Evolutionary conservation across 495 filamentous ascomycete genomes (phyloP).

Genomic region (Copromyces sp.): DNA sequence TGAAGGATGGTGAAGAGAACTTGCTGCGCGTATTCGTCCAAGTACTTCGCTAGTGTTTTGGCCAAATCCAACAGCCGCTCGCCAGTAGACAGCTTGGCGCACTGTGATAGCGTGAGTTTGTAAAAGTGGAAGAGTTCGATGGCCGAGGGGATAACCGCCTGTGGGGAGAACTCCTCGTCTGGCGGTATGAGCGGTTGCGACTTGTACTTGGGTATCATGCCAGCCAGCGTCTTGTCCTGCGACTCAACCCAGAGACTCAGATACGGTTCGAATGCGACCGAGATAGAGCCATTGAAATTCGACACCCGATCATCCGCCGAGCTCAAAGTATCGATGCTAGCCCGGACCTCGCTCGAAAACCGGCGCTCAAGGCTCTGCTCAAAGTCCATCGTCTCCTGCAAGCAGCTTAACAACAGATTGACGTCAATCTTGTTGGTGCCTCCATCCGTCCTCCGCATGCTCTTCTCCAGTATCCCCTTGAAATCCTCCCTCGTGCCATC

Average conservation of each 20-base stretch:
- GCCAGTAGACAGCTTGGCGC: slow-evolving; percentile 89
- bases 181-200: slow-evolving; percentile 66
- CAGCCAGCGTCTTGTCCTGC: slow-evolving; percentile 81
- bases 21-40: slow-evolving; percentile 92
- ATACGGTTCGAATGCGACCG: slow-evolving; percentile 95
- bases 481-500: slow-evolving; percentile 94
- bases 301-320: slow-evolving; percentile 68
- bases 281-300: slow-evolving; percentile 85
- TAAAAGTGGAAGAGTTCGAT: slow-evolving; percentile 98
- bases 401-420: slow-evolving; percentile 78
- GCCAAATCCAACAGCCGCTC: slow-evolving; percentile 77
- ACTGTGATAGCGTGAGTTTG: slow-evolving; percentile 80
- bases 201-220: slow-evolving; percentile 82
- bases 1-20: slow-evolving; percentile 73
- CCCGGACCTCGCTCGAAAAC: slow-evolving; percentile 65
- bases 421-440: slow-evolving; percentile 65
- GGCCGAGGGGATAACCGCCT: slow-evolving; percentile 84
- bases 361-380: slow-evolving; percentile 83
- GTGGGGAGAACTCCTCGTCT: slow-evolving; percentile 86
- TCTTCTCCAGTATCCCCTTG: slow-evolving; percentile 80
- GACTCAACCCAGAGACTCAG: slow-evolving; percentile 94
- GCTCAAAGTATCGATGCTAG: slow-evolving; percentile 86
- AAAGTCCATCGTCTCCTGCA: slow-evolving; percentile 96
- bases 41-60: slow-evolving; percentile 78
- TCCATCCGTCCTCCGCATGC: slow-evolving; percentile 67